These are phyloP conservation scores for Nasturtium officinale DNA, from an alignment of 345 rosid genomes.

Conservation along the genomic window DNA sequence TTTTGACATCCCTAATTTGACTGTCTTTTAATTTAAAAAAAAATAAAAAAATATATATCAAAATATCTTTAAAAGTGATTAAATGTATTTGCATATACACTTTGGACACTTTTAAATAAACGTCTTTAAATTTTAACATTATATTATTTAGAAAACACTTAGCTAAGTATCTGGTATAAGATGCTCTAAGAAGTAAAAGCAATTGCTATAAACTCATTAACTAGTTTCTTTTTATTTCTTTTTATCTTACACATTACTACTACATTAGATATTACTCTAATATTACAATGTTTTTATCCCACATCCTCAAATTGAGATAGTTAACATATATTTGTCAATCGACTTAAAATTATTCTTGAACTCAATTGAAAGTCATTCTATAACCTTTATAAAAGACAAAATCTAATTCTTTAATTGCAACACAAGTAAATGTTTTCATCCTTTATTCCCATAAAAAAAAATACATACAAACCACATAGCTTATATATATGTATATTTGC, in stretches of 20 bases:
- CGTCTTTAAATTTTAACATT: too few species aligned
- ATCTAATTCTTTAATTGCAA: conserved; percentile 34
- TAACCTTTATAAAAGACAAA: background rate
- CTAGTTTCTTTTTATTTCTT: background rate
- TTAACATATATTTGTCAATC: background rate
- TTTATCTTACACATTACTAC: background rate
- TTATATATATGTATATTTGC: conserved; percentile 5
- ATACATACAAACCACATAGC: background rate
- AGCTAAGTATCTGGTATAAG: too few species aligned
- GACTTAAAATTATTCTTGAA: conserved; percentile 10
- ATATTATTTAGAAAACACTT: too few species aligned
- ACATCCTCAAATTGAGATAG: background rate
- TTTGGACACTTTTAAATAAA: too few species aligned
- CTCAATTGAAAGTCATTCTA: conserved; percentile 11
- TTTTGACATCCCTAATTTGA: too few species aligned
- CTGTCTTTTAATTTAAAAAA: too few species aligned
- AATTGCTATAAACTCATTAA: too few species aligned
- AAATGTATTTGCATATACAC: too few species aligned
- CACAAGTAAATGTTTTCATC: conserved; percentile 30
- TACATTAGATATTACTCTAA: background rate
- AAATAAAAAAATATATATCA: too few species aligned
- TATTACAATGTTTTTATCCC: background rate
- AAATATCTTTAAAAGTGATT: too few species aligned
- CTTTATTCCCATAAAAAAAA: background rate
- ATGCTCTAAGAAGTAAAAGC: too few species aligned